phyloP scores from a whole-genome alignment of 2,329 filamentous ascomycete species.

The Pseudogymnoascus sp. region DNA sequence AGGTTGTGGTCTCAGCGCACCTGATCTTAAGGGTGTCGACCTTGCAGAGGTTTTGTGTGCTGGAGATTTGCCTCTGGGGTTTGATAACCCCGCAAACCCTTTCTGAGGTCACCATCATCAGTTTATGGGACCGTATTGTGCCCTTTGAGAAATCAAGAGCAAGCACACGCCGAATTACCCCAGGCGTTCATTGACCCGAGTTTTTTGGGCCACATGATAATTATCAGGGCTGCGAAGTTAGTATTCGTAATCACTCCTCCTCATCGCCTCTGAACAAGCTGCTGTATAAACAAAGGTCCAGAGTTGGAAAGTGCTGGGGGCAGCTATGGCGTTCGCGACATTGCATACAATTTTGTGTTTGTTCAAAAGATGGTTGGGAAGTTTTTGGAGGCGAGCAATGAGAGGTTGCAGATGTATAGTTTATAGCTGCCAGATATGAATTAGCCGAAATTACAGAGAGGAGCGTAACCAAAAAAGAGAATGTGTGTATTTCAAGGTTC shows the following conservation, averaged over 20 bases:
- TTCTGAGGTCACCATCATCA: neutral
- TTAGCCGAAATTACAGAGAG: neutral
- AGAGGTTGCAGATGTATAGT: conserved; percentile 2
- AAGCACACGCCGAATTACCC: neutral
- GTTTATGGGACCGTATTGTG: conserved; percentile 1
- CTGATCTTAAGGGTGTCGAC: neutral
- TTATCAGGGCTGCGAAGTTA: conserved; percentile 3
- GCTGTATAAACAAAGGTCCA: neutral
- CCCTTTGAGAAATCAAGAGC: neutral
- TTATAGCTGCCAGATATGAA: conserved; percentile 7
- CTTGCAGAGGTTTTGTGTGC: neutral
- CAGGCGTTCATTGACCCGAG: neutral
- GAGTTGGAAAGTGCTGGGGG: neutral
- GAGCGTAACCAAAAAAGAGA: neutral
- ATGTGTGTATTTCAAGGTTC: neutral
- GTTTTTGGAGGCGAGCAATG: neutral
- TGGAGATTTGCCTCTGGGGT: neutral
- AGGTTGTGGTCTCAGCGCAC: neutral
- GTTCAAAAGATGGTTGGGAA: neutral
- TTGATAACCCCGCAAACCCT: neutral
- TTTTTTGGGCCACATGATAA: conserved; percentile 1
- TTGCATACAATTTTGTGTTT: conserved; percentile 5
- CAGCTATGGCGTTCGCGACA: neutral
- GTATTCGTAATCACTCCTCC: conserved; percentile 1
- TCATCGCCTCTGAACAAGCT: neutral